Percentiles rank a stretch among this genome's conserved stretches.
Conservation (phyloP, 2,329 filamentous ascomycete genomes). For the Xylariaceae sp. region DNA sequence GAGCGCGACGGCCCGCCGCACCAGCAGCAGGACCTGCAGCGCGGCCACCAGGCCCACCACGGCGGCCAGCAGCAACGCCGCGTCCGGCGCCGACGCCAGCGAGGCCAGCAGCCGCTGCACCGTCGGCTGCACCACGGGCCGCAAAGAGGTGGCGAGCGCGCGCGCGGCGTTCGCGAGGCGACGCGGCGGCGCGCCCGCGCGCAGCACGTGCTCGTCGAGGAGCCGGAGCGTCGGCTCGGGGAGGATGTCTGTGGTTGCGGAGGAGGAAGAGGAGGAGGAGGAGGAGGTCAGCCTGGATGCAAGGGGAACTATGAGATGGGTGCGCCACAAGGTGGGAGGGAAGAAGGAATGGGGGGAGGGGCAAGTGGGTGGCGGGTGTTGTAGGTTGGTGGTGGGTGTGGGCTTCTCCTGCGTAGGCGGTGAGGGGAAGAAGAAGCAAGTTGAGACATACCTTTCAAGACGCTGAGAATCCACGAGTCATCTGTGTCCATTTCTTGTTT, state of each 20-base stretch:
- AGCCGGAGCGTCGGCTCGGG: slow-evolving; percentile 36
- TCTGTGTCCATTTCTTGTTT: slow-evolving; percentile 17
- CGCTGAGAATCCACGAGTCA: slow-evolving; percentile 20
- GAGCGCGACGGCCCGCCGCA: slow-evolving; percentile 66
- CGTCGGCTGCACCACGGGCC: slow-evolving; percentile 35
- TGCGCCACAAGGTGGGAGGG: too few relatives aligned
- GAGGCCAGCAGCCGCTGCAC: slow-evolving; percentile 30
- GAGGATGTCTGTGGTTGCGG: slow-evolving; percentile 26
- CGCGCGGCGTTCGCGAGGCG: slow-evolving; percentile 23
- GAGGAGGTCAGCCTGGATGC: slow-evolving; percentile 1
- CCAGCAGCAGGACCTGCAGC: slow-evolving; percentile 61
- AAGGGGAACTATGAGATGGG: too few relatives aligned
- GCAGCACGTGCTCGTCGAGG: slow-evolving; percentile 39
- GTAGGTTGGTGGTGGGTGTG: slow-evolving; percentile 1
- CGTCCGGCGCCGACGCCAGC: slow-evolving; percentile 33
- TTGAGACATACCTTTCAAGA: slow-evolving; percentile 21
- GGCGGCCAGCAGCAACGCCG: slow-evolving; percentile 37
- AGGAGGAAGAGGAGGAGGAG: neutral
- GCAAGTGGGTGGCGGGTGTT: neutral
- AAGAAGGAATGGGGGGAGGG: neutral
- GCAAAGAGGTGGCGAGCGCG: slow-evolving; percentile 19
- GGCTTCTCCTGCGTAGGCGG: too few relatives aligned
- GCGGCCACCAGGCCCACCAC: slow-evolving; percentile 50
- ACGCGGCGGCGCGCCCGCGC: slow-evolving; percentile 38
- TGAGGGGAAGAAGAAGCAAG: neutral